phyloP scores from a whole-genome alignment of 805 yeast species.

The Monosporozyma siamensis region DNA sequence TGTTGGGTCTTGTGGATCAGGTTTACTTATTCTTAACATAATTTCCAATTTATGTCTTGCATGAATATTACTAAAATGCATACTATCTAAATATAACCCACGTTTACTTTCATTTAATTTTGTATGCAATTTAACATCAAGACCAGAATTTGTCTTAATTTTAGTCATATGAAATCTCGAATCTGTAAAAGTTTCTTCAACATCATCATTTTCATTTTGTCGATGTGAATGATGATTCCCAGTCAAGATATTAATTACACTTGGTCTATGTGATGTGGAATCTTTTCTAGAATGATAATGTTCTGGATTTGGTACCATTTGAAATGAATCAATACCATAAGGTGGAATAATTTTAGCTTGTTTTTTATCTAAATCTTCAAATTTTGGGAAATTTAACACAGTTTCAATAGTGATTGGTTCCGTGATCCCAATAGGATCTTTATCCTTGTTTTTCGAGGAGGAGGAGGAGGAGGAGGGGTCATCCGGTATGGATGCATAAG shows the following conservation, averaged over 20 bases:
- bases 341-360: conserved; percentile 26
- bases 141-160: conserved; percentile 16
- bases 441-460: no score
- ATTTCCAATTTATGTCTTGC: conserved; percentile 61
- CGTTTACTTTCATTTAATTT: conserved; percentile 18
- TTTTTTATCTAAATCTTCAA: conserved; percentile 21
- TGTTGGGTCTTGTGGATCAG: conserved; percentile 36
- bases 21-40: conserved; percentile 56
- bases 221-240: conserved; percentile 6
- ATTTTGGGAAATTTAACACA: conserved; percentile 26
- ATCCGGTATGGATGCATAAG: conserved; percentile 34
- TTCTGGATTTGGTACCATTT: conserved; percentile 15
- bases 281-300: not conserved
- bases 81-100: conserved; percentile 48
- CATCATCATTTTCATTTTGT: not conserved
- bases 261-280: conserved; percentile 8
- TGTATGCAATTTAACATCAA: conserved; percentile 15
- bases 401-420: conserved; percentile 26
- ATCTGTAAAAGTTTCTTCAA: not conserved
- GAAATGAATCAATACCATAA: conserved; percentile 28
- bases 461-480: no score
- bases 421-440: conserved; percentile 13
- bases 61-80: conserved; percentile 51
- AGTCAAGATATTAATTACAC: conserved; percentile 16
- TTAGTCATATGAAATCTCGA: conserved; percentile 11